Conservation (phyloP, 176 grass and related monocot genomes). For the Leersia perrieri region DNA sequence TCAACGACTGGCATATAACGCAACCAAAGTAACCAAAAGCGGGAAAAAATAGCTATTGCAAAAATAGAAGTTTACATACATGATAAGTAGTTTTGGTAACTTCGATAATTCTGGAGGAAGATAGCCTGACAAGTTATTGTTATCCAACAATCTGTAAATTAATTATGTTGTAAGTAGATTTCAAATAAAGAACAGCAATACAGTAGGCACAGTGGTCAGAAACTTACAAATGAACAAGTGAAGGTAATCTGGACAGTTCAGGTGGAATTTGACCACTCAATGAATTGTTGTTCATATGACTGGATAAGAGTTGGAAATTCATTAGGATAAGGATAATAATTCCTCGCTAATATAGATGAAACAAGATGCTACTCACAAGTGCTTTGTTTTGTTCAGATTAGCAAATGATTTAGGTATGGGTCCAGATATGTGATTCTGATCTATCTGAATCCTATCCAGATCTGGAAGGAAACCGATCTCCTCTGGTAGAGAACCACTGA, state of each 20-base stretch:
- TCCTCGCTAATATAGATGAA: slow-evolving; percentile 12
- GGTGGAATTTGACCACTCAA: slow-evolving; percentile 93
- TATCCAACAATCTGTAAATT: slow-evolving; percentile 75
- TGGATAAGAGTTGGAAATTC: slow-evolving; percentile 36
- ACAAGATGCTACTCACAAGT: slow-evolving; percentile 79
- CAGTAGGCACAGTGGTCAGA: not conserved
- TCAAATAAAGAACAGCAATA: slow-evolving; percentile 33
- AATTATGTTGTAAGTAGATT: slow-evolving; percentile 17
- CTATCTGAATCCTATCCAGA: slow-evolving; percentile 92
- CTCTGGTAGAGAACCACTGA: slow-evolving; percentile 78
- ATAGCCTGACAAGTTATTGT: slow-evolving; percentile 65
- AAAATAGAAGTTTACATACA: slow-evolving; percentile 48
- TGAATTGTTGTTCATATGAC: slow-evolving; percentile 99
- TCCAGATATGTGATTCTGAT: slow-evolving; percentile 87
- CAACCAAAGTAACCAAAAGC: not conserved
- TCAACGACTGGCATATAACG: slow-evolving; percentile 4
- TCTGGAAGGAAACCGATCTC: slow-evolving; percentile 77
- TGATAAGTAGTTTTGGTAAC: slow-evolving; percentile 55
- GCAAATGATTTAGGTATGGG: slow-evolving; percentile 84
- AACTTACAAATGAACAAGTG: slow-evolving; percentile 91
- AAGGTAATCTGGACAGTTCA: slow-evolving; percentile 77
- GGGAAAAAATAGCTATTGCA: slow-evolving; percentile 1
- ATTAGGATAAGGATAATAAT: slow-evolving; percentile 29
- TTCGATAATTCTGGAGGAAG: slow-evolving; percentile 54
- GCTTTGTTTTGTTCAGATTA: slow-evolving; percentile 80